phyloP scores from a whole-genome alignment of 2,329 filamentous ascomycete species.

The Thielaviopsis ethacetica region DNA sequence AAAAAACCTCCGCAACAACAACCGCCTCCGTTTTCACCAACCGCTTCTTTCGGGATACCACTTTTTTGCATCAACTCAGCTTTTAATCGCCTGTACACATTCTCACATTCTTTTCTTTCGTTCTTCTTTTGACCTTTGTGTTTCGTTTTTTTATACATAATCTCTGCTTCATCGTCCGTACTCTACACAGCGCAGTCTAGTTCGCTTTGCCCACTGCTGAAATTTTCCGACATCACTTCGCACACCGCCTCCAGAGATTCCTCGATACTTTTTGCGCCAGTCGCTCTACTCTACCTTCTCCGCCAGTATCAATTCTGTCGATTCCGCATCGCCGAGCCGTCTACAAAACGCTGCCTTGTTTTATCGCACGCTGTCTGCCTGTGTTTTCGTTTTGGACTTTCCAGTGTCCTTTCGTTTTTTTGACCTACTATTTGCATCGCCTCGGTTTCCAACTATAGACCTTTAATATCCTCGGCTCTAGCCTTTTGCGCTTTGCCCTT shows the following conservation, averaged over 20 bases:
- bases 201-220: neutral
- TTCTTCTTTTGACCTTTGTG: constrained; percentile 5
- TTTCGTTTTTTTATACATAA: constrained; percentile 12
- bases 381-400: neutral
- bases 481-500: neutral
- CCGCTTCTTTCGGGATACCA: neutral
- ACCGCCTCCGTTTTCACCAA: neutral
- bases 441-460: neutral
- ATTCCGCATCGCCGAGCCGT: neutral
- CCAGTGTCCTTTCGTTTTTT: neutral
- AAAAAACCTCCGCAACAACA: constrained; percentile 1
- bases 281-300: neutral
- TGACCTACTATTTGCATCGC: neutral
- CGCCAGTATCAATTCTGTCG: neutral
- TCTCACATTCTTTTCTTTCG: constrained; percentile 12
- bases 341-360: neutral
- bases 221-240: neutral
- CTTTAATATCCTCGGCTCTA: neutral
- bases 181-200: neutral
- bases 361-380: neutral
- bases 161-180: constrained; percentile 4
- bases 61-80: constrained; percentile 3
- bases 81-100: constrained; percentile 15
- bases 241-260: neutral
- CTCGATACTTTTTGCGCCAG: neutral